Evolutionary conservation across 176 grass and related monocot species (phyloP).

Genomic region (Cocos nucifera): DNA sequence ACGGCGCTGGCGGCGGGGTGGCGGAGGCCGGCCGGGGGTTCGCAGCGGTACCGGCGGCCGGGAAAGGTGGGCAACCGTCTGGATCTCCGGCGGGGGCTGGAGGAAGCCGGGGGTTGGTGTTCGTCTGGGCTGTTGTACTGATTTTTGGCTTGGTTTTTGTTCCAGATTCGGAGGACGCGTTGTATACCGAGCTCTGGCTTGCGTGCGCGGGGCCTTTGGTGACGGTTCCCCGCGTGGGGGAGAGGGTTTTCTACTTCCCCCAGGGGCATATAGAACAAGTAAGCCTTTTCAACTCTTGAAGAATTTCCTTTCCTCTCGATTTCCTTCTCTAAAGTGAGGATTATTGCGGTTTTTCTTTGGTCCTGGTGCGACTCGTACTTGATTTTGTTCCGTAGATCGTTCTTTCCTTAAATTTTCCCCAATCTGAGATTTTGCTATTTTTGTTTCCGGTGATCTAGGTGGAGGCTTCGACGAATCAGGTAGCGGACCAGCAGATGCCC

Average conservation of each 20-base stretch:
- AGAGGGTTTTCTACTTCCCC: slow-evolving; percentile 89
- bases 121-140: background rate
- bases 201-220: slow-evolving; percentile 89
- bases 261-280: slow-evolving; percentile 98
- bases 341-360: no score
- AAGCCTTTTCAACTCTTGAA: background rate
- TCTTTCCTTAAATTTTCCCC: background rate
- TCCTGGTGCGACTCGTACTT: no score
- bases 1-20: slow-evolving; percentile 8
- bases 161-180: slow-evolving; percentile 28
- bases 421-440: background rate
- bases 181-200: slow-evolving; percentile 81
- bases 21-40: background rate
- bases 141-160: slow-evolving; percentile 2
- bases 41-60: background rate
- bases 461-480: slow-evolving; percentile 85
- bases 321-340: background rate
- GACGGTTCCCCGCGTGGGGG: slow-evolving; percentile 55
- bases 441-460: slow-evolving; percentile 36
- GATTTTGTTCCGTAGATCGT: no score
- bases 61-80: slow-evolving; percentile 1
- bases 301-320: background rate
- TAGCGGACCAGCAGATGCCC: slow-evolving; percentile 59
- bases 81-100: slow-evolving; percentile 4
- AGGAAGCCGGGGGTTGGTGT: background rate